phyloP scores from a whole-genome alignment of 805 yeast genomes.

The Vanderwaltozyma yarrowii region DNA sequence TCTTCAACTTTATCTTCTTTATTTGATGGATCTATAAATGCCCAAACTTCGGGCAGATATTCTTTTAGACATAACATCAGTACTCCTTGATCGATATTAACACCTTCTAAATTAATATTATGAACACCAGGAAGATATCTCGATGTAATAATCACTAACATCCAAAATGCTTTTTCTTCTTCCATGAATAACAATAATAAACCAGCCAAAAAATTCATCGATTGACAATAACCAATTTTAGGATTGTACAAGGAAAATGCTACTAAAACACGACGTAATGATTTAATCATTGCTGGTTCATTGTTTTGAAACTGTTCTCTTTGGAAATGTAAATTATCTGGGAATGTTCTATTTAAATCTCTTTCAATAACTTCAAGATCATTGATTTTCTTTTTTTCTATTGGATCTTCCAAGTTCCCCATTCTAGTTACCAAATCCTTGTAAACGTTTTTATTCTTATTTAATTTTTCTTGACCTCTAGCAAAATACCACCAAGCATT shows the following conservation, averaged over 20 bases:
- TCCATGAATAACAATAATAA: slow-evolving; percentile 71
- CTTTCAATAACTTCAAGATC: slow-evolving; percentile 92
- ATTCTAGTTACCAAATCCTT: slow-evolving; percentile 56
- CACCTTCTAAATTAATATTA: slow-evolving; percentile 84
- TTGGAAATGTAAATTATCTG: slow-evolving; percentile 80
- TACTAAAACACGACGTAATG: slow-evolving; percentile 68
- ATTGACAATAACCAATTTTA: slow-evolving; percentile 90
- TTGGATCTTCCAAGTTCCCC: slow-evolving; percentile 34
- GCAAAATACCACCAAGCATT: slow-evolving; percentile 95
- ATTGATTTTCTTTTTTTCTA: slow-evolving; percentile 4
- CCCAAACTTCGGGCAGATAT: slow-evolving; percentile 77
- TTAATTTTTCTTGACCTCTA: slow-evolving; percentile 65
- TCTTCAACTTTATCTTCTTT: not conserved
- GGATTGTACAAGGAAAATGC: slow-evolving; percentile 85
- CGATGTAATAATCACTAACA: slow-evolving; percentile 85
- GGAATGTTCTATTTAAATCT: slow-evolving; percentile 88
- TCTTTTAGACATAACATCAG: slow-evolving; percentile 78
- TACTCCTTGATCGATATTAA: slow-evolving; percentile 90
- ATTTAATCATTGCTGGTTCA: slow-evolving; percentile 57
- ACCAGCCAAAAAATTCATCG: slow-evolving; percentile 87
- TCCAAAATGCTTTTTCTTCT: slow-evolving; percentile 91
- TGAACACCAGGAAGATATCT: slow-evolving; percentile 84
- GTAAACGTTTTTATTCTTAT: slow-evolving; percentile 64
- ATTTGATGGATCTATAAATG: slow-evolving; percentile 29
- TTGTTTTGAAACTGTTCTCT: slow-evolving; percentile 24